Conservation (phyloP, 495 filamentous ascomycete genomes). For the Hyaloscypha hepaticicola region DNA sequence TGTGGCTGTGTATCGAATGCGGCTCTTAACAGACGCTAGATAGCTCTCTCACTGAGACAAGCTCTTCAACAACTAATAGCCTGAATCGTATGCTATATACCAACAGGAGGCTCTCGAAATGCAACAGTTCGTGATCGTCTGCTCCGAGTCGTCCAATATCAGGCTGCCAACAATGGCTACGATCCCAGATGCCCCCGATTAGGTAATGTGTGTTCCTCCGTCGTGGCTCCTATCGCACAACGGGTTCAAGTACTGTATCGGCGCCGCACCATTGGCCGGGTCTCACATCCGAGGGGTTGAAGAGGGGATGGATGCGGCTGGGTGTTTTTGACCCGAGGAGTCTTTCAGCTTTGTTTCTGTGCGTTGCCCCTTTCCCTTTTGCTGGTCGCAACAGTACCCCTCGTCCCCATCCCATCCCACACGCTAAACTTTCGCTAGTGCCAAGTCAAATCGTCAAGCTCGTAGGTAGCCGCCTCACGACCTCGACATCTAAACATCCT, state of each 20-base stretch:
- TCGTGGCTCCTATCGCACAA: background rate
- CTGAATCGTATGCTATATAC: background rate
- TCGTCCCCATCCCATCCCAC: background rate
- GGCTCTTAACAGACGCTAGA: background rate
- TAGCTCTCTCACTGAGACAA: background rate
- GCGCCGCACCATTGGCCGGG: background rate
- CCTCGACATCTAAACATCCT: background rate
- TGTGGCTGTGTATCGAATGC: background rate
- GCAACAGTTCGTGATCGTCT: background rate
- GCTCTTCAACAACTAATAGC: background rate
- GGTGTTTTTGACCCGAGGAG: background rate
- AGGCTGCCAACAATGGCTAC: background rate
- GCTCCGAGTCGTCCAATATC: background rate
- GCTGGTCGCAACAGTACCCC: background rate
- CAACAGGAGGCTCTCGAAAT: background rate
- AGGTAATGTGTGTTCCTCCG: background rate
- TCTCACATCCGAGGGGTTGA: background rate
- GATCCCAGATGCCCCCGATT: background rate
- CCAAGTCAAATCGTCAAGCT: conserved; percentile 1
- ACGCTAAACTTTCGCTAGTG: conserved; percentile 6
- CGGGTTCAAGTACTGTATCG: background rate
- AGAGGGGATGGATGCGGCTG: background rate
- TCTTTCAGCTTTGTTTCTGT: background rate
- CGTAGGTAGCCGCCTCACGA: background rate
- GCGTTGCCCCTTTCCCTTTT: background rate